These are phyloP conservation scores for Haematococcus lacustris DNA, from an alignment of 139 green algal species.

Conservation along the genomic window DNA sequence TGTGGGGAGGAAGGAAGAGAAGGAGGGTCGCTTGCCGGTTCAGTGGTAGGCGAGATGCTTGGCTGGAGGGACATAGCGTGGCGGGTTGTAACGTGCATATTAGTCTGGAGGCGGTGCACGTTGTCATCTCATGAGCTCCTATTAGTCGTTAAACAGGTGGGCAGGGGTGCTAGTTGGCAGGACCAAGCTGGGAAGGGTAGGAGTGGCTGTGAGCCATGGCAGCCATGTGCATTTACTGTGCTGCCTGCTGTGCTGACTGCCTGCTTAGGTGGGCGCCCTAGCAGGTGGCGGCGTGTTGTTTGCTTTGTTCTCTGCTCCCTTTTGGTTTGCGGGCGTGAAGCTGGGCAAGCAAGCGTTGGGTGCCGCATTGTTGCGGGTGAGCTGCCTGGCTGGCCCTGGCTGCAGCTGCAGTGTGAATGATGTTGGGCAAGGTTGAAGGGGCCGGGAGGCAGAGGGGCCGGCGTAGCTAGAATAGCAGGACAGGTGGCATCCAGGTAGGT, in stretches of 20 bases:
- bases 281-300: conserved; percentile 66
- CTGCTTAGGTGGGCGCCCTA: neutral
- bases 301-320: conserved; percentile 82
- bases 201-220: too few species aligned
- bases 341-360: conserved; percentile 46
- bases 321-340: conserved; percentile 80
- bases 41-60: too few species aligned
- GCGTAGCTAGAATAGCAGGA: neutral
- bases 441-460: neutral
- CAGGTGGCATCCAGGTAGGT: neutral
- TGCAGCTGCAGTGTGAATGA: neutral
- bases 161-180: too few species aligned
- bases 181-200: too few species aligned
- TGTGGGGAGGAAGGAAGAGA: too few species aligned
- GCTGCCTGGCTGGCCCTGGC: conserved; percentile 21
- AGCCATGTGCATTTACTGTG: neutral
- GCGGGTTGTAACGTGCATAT: too few species aligned
- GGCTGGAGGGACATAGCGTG: too few species aligned
- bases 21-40: too few species aligned
- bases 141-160: too few species aligned
- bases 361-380: conserved; percentile 34
- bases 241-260: neutral
- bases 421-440: neutral
- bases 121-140: too few species aligned
- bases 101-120: too few species aligned